Evolutionary conservation across 139 green algal genomes (phyloP), one percentile per base, ranked within the genome.

Genomic region (Yamagishiella unicocca): DNA sequence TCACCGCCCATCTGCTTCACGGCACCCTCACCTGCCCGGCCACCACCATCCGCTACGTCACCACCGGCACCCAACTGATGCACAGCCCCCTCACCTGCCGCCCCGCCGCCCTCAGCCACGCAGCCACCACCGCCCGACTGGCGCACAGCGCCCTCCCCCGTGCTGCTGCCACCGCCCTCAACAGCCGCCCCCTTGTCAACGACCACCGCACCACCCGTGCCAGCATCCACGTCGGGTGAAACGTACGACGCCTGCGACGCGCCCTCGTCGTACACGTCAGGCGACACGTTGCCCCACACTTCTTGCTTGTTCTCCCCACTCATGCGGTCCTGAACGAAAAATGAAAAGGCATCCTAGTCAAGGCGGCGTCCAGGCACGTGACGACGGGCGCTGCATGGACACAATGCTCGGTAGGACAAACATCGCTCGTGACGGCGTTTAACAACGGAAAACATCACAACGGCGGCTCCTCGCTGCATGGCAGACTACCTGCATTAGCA

Each of bases 401-500:
- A 58, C 12, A 58, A 58, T 25, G 12, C 12, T 12, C 12, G 17
- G 12, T 58, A 58, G 17, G 50, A 25, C 14, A 58, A 58, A 58
- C 50, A 58, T 25, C 50, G 50, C 12, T 12, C 17, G 14, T 17
- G 14, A 58, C n/a, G n/a, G n/a, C n/a, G n/a, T n/a, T n/a, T n/a
- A n/a, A n/a, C n/a, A n/a, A n/a, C n/a, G n/a, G n/a, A n/a, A n/a
- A n/a, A n/a, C n/a, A n/a, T n/a, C n/a, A n/a, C n/a, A n/a, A n/a
- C n/a, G n/a, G n/a, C n/a, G n/a, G n/a, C n/a, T n/a, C n/a, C n/a
- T n/a, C n/a, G n/a, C n/a, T n/a, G n/a, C n/a, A n/a, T n/a, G n/a
- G n/a, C n/a, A n/a, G n/a, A n/a, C n/a, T n/a, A 68, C 80, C 80
- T 78, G 45, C 81, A 87, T 78, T 7, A 87, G 33, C 81, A 87